Evolutionary conservation across 139 green algal genomes (phyloP), one percentile per base, ranked within the genome.

Genomic region (Diplosphaera chodatii): DNA sequence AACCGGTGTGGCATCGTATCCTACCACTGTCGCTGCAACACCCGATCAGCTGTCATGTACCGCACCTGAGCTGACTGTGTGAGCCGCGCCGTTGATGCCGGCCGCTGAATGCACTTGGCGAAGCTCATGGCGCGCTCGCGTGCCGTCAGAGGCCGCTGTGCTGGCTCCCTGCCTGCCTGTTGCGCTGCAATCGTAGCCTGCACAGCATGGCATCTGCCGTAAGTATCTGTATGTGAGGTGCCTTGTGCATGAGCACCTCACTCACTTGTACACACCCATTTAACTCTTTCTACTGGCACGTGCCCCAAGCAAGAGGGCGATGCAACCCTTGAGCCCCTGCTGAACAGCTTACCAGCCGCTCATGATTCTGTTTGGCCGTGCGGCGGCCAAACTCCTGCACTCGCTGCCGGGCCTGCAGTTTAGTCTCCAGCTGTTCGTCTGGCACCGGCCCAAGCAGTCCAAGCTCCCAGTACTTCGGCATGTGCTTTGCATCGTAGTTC

Each of bases 391-490:
- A 70, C 67, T 81, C 70, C 62, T 85, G 83, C 48, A 91, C 63
- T 0, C 69, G 67, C 64, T 92, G 83, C 25, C 74, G 72, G n/a
- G 82, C 79, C 74, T 87, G 78, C 18, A 77, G 66, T 79, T 88
- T 70, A 15, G 64, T 40, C 68, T 40, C 27, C 78, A 90, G 76
- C 73, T 89, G 78, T 40, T 82, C 75, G 33, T 90, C 81, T 27
- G 84, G 72, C 27, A 88, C 81, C 0, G 86, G 83, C 1, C 88
- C 89, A 56, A 94, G 77, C 29, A 73, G 77, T 8, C 90, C 90
- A 32, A 95, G 80, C 78, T 88, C 40, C 86, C 84, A 93, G 71
- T 94, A 94, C 40, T 80, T 13, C 64, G 74, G 32, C 63, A 67
- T 64, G 4, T 73, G 73, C 81, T 89, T 90, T 48, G 81, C 67